A percentile compares a stretch with the other conserved stretches of the same genome.
These are phyloP conservation scores for Xylaria sp. DNA, from an alignment of 2,329 filamentous ascomycete genomes.

Conservation along the genomic window DNA sequence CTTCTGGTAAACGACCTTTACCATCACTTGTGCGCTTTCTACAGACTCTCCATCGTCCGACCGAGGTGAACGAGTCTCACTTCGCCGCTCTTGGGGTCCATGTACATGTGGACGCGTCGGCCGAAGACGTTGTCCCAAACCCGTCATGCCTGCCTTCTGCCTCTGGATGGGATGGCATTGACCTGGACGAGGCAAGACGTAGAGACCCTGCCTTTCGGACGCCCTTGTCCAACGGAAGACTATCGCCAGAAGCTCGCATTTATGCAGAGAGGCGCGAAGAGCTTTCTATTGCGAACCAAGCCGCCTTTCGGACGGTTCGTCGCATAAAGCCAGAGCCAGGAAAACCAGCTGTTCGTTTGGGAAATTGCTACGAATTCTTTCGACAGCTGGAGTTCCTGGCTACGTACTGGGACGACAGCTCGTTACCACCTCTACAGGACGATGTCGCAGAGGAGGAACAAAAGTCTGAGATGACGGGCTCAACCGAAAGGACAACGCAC, in stretches of 20 bases:
- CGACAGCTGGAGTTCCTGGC: constrained; percentile 69
- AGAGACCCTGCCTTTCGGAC: constrained; percentile 60
- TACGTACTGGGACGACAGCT: constrained; percentile 71
- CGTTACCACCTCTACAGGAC: constrained; percentile 45
- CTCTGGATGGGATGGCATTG: constrained; percentile 60
- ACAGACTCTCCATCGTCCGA: constrained; percentile 63
- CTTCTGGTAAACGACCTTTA: constrained; percentile 37
- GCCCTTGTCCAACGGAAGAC: constrained; percentile 62
- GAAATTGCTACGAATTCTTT: constrained; percentile 74
- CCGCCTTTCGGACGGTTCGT: constrained; percentile 70
- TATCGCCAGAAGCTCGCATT: constrained; percentile 66
- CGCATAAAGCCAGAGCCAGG: constrained; percentile 66
- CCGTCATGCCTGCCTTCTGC: constrained; percentile 64
- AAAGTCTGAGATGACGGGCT: constrained; percentile 23
- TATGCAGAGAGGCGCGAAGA: constrained; percentile 69
- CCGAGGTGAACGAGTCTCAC: constrained; percentile 59
- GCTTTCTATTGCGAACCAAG: constrained; percentile 65
- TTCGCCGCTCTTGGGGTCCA: constrained; percentile 68
- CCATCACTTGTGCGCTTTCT: constrained; percentile 61
- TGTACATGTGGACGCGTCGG: constrained; percentile 61
- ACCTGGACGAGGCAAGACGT: constrained; percentile 60
- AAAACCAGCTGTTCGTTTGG: constrained; percentile 64
- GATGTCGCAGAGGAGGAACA: constrained; percentile 33
- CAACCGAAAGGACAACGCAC: constrained; percentile 46
- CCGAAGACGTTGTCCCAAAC: constrained; percentile 64